These are phyloP conservation scores for Physcomitrellopsis africana DNA, from an alignment of 225 moss, liverwort and hornwort genomes.

Conservation along the genomic window DNA sequence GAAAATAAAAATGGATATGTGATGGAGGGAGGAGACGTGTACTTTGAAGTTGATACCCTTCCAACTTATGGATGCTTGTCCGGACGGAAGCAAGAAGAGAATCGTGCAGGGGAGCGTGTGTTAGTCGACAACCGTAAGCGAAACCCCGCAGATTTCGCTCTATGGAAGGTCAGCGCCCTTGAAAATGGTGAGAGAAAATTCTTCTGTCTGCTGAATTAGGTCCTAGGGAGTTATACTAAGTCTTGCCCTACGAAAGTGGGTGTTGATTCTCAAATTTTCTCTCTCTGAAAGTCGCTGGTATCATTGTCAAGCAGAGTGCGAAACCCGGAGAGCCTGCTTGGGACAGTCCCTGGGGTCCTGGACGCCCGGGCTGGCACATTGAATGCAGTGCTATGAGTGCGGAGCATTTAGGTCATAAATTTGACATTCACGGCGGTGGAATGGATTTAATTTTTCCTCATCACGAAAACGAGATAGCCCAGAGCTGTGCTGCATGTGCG, in stretches of 20 bases:
- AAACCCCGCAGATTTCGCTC: constrained; percentile 98
- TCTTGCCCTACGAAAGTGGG: background rate
- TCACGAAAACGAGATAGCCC: constrained; percentile 98
- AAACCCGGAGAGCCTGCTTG: constrained; percentile 96
- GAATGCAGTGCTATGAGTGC: constrained; percentile 99
- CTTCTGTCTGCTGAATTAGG: constrained; percentile 40
- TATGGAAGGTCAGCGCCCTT: constrained; percentile 99
- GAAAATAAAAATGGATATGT: constrained; percentile 87
- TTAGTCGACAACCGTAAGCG: constrained; percentile 81
- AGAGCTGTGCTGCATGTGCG: constrained; percentile 94
- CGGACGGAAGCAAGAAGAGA: constrained; percentile 90
- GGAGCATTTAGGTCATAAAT: constrained; percentile 78
- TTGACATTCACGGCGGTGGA: constrained; percentile 98
- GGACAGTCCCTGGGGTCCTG: constrained; percentile 98
- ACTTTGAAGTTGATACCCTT: constrained; percentile 83
- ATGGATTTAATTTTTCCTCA: constrained; percentile 97
- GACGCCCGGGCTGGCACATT: constrained; percentile 99
- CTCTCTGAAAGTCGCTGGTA: constrained; percentile 17
- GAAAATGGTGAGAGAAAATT: constrained; percentile 84
- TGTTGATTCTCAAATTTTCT: background rate
- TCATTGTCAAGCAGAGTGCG: constrained; percentile 70
- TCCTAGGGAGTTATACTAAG: background rate
- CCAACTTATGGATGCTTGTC: constrained; percentile 88
- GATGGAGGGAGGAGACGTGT: constrained; percentile 93
- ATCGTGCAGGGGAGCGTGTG: constrained; percentile 96